Conservation (phyloP, 345 rosid species). For the Lenwebbia sp. region DNA sequence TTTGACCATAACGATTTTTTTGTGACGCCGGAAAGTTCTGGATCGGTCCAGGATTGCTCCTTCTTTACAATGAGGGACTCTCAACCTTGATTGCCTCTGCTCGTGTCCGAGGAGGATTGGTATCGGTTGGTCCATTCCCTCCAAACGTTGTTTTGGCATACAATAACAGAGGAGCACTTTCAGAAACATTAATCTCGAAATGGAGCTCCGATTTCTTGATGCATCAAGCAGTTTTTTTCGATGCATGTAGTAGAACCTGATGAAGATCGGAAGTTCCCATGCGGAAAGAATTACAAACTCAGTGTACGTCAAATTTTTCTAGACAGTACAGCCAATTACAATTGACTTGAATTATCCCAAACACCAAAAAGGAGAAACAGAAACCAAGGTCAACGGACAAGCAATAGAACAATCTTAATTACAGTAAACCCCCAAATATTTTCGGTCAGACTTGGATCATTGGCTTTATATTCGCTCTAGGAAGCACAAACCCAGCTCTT, state of each 20-base stretch:
- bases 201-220: not conserved
- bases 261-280: not conserved
- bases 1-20: not conserved
- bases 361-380: not conserved
- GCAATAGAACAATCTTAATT: not conserved
- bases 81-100: not conserved
- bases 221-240: not conserved
- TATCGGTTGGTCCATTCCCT: not conserved
- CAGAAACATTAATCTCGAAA: not conserved
- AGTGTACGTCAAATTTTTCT: conserved; percentile 10
- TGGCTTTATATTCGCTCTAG: conserved; percentile 21
- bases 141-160: not conserved
- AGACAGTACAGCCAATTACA: conserved; percentile 35
- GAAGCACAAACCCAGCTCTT: conserved; percentile 67
- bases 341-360: conserved; percentile 28
- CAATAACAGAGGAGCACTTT: not conserved
- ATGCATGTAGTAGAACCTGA: not conserved
- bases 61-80: not conserved
- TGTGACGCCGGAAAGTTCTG: too few species aligned
- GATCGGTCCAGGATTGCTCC: not conserved
- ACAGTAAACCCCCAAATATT: not conserved
- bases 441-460: conserved; percentile 33
- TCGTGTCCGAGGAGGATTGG: not conserved
- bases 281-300: conserved; percentile 4
- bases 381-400: not conserved